These are phyloP conservation scores for Trichoderma brevicompactum DNA, from an alignment of 2,329 filamentous ascomycete species.

Conservation along the genomic window DNA sequence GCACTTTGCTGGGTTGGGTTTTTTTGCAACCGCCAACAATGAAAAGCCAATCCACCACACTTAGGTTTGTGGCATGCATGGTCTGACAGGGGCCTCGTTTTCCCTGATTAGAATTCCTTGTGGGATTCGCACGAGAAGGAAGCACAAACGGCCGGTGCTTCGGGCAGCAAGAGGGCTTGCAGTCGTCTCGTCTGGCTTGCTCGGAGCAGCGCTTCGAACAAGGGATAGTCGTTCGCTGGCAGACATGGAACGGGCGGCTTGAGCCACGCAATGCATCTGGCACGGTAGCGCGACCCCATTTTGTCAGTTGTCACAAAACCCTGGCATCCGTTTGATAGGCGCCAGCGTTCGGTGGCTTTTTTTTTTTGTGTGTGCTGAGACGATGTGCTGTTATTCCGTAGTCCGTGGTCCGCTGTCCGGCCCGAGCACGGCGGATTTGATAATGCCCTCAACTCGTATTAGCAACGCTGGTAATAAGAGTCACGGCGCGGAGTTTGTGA, in stretches of 20 bases:
- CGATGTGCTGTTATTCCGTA: neutral
- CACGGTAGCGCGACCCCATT: slow-evolving; percentile 6
- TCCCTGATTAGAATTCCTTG: neutral
- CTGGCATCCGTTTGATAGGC: neutral
- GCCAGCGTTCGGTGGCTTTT: neutral
- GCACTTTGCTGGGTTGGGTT: slow-evolving; percentile 15
- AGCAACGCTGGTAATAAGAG: neutral
- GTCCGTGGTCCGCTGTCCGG: neutral
- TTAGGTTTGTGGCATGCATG: neutral
- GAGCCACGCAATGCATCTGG: slow-evolving; percentile 5
- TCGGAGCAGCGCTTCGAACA: slow-evolving; percentile 8
- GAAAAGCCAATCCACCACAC: neutral
- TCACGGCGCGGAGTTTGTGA: neutral
- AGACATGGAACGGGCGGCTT: neutral
- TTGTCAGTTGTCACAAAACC: slow-evolving; percentile 21
- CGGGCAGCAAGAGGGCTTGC: neutral
- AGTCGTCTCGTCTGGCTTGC: neutral
- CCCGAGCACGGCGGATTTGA: neutral
- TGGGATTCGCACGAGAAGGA: neutral
- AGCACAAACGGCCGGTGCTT: slow-evolving; percentile 8
- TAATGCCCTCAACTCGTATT: neutral
- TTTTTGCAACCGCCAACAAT: neutral
- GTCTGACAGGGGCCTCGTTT: slow-evolving; percentile 15
- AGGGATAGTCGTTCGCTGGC: slow-evolving; percentile 9
- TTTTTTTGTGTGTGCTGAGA: neutral